Conservation (phyloP, 768 basidiomycete genomes). For the Pleurotus cornucopiae region DNA sequence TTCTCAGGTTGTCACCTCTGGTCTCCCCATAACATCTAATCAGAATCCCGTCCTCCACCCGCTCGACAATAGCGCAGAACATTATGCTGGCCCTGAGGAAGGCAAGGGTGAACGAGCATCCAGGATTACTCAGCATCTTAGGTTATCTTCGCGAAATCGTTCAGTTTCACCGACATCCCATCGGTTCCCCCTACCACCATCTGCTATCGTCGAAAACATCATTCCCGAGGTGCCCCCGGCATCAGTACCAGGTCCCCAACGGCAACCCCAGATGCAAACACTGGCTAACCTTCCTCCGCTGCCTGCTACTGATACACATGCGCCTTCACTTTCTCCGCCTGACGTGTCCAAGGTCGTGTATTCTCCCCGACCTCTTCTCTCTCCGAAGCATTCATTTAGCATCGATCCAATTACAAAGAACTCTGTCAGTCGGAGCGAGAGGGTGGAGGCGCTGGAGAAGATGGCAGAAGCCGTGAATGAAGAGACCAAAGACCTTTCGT, state of each 20-base stretch:
- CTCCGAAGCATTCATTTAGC: slow-evolving; percentile 57
- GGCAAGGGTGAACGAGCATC: slow-evolving; percentile 60
- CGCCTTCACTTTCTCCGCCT: slow-evolving; percentile 20
- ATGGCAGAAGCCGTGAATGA: slow-evolving; percentile 60
- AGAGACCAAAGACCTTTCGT: slow-evolving; percentile 30
- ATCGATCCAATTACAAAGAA: slow-evolving; percentile 32
- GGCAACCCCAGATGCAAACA: background rate
- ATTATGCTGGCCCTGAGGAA: slow-evolving; percentile 39
- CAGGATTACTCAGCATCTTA: slow-evolving; percentile 56
- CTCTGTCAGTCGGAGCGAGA: slow-evolving; percentile 43
- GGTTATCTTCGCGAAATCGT: slow-evolving; percentile 49
- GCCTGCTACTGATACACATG: background rate
- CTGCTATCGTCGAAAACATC: slow-evolving; percentile 8
- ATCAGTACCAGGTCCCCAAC: slow-evolving; percentile 9
- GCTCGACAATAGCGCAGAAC: slow-evolving; percentile 15
- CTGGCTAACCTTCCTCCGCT: slow-evolving; percentile 9
- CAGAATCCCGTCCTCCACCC: slow-evolving; percentile 25
- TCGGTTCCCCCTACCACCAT: slow-evolving; percentile 38
- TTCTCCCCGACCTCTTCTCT: slow-evolving; percentile 67
- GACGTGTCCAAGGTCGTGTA: slow-evolving; percentile 33
- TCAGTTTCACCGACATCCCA: slow-evolving; percentile 63
- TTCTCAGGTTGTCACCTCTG: slow-evolving; percentile 25
- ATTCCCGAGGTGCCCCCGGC: slow-evolving; percentile 13
- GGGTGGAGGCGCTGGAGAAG: slow-evolving; percentile 68
- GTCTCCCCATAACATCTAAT: slow-evolving; percentile 28